phyloP scores from a whole-genome alignment of 2,329 filamentous ascomycete genomes.

The Canariomyces notabilis region DNA sequence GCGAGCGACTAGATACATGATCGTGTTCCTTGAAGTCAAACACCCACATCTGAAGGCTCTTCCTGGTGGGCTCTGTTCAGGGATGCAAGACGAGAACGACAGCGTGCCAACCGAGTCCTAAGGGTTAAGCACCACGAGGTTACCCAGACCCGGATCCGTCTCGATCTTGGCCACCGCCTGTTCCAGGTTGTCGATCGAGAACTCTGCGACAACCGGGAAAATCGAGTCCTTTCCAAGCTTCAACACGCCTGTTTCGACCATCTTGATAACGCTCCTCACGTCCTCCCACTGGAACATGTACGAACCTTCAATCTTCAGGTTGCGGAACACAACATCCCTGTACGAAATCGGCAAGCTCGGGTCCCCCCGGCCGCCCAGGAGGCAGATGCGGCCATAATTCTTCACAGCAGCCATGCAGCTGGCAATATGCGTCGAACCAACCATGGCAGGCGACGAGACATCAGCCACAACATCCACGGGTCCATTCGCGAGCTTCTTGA shows the following conservation, averaged over 20 bases:
- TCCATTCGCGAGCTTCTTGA: conserved; percentile 25
- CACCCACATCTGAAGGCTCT: too few species aligned
- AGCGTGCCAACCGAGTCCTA: too few species aligned
- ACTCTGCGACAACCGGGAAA: too few species aligned
- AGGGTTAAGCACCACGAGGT: too few species aligned
- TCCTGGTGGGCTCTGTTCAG: too few species aligned
- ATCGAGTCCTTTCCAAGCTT: conserved; percentile 28
- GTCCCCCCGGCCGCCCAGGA: conserved; percentile 30
- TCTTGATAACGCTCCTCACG: conserved; percentile 35
- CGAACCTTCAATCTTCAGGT: conserved; percentile 36
- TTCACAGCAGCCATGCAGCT: conserved; percentile 32
- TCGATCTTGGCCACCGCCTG: too few species aligned
- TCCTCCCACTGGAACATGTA: conserved; percentile 43
- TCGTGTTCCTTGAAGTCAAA: too few species aligned
- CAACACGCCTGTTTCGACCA: conserved; percentile 37
- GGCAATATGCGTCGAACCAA: conserved; percentile 37
- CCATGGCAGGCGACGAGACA: conserved; percentile 38
- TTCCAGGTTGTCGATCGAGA: too few species aligned
- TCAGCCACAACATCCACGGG: conserved; percentile 42
- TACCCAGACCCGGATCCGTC: too few species aligned
- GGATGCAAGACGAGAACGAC: too few species aligned
- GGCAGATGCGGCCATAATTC: conserved; percentile 31
- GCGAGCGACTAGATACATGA: too few species aligned
- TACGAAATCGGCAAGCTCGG: conserved; percentile 29
- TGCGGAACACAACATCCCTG: conserved; percentile 27